These are phyloP conservation scores for Phaeosphaeria sp. DNA, from an alignment of 2,329 filamentous ascomycete species.

Conservation along the genomic window DNA sequence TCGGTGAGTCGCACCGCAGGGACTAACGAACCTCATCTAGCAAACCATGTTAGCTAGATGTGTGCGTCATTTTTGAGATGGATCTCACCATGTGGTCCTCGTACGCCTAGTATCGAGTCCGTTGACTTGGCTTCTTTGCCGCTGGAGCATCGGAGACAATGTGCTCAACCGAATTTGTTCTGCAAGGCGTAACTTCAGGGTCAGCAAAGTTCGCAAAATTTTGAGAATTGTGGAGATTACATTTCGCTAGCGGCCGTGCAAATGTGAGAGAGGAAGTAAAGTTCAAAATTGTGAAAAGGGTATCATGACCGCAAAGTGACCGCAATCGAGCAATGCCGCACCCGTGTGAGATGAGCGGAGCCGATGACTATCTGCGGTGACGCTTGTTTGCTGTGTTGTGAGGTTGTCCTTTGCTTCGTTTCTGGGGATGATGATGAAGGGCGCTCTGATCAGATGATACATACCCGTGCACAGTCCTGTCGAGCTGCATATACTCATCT, in stretches of 20 bases:
- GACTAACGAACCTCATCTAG: slow-evolving; percentile 8
- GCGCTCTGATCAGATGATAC: slow-evolving; percentile 42
- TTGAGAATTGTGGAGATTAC: slow-evolving; percentile 35
- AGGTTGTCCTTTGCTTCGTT: slow-evolving; percentile 37
- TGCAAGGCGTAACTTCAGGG: slow-evolving; percentile 6
- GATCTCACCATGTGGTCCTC: slow-evolving; percentile 3
- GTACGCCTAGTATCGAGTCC: slow-evolving; percentile 21
- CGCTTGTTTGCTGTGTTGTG: slow-evolving; percentile 43
- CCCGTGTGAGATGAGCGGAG: slow-evolving; percentile 9
- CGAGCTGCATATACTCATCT: slow-evolving; percentile 82
- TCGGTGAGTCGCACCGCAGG: slow-evolving; percentile 1
- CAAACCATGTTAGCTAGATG: neutral
- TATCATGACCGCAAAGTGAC: slow-evolving; percentile 1
- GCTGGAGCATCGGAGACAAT: neutral
- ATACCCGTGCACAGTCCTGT: slow-evolving; percentile 83
- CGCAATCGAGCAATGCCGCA: neutral
- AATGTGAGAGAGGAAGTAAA: slow-evolving; percentile 24
- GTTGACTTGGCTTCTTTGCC: slow-evolving; percentile 9
- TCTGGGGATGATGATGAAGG: slow-evolving; percentile 29
- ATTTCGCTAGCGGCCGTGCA: slow-evolving; percentile 33
- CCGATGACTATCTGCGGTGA: slow-evolving; percentile 31
- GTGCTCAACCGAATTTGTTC: neutral
- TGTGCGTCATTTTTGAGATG: neutral
- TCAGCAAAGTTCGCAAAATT: slow-evolving; percentile 16
- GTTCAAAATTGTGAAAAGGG: slow-evolving; percentile 16